Evolutionary conservation across 1,139 yeast species (phyloP).

Genomic region (Suzukiozyma palmioleophila): DNA sequence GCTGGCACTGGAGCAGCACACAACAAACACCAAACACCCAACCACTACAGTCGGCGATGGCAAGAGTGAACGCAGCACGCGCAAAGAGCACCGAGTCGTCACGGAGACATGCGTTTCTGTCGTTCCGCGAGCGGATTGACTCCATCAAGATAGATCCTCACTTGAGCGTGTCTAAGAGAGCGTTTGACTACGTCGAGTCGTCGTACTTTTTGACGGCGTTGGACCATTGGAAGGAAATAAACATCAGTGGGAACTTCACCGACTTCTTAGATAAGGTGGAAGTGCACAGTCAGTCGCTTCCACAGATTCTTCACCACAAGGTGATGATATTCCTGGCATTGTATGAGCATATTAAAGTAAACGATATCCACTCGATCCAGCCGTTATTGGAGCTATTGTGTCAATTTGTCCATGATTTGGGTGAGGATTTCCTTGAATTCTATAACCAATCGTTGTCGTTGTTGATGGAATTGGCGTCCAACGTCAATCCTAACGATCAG

Average conservation of each 20-base stretch:
- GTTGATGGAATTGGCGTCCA: conserved; percentile 49
- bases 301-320: conserved; percentile 77
- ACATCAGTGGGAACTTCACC: conserved; percentile 69
- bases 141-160: conserved; percentile 82
- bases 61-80: conserved; percentile 6
- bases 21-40: too few relatives aligned
- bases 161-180: conserved; percentile 56
- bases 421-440: conserved; percentile 80
- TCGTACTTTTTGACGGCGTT: conserved; percentile 79
- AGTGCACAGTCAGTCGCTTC: conserved; percentile 60
- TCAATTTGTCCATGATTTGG: conserved; percentile 88
- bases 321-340: conserved; percentile 54
- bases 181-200: conserved; percentile 65
- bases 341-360: conserved; percentile 42
- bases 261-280: conserved; percentile 57
- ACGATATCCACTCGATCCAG: conserved; percentile 71
- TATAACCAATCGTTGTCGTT: conserved; percentile 51
- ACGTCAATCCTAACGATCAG: conserved; percentile 41
- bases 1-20: too few relatives aligned
- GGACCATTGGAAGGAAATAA: conserved; percentile 86
- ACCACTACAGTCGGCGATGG: not conserved
- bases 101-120: conserved; percentile 61
- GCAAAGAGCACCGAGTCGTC: conserved; percentile 49
- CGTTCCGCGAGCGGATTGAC: conserved; percentile 83
- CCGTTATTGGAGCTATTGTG: conserved; percentile 77